Conservation (phyloP, 192 early-diverging fungal genomes). For the Podila minutissima region DNA sequence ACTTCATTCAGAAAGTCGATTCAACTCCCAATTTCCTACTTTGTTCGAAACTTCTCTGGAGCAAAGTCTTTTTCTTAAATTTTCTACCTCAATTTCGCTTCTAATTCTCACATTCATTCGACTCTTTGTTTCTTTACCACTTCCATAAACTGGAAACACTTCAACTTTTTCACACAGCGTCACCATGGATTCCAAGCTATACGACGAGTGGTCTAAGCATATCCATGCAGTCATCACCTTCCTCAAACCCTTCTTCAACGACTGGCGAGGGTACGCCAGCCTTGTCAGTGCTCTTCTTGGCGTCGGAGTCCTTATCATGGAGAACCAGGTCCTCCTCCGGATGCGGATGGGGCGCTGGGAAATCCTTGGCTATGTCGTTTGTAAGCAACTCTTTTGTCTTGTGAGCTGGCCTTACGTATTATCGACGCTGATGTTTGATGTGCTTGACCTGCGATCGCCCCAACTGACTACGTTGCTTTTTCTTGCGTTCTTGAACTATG, state of each 20-base stretch:
- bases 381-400: slow-evolving; percentile 1
- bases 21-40: too few relatives aligned
- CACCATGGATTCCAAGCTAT: slow-evolving; percentile 41
- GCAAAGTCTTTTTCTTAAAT: too few relatives aligned
- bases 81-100: neutral
- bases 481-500: neutral
- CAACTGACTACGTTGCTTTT: neutral
- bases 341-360: slow-evolving; percentile 52
- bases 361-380: slow-evolving; percentile 26
- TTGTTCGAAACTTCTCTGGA: too few relatives aligned
- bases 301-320: slow-evolving; percentile 45
- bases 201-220: slow-evolving; percentile 43
- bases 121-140: neutral
- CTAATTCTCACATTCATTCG: neutral
- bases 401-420: neutral
- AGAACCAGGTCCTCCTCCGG: slow-evolving; percentile 44
- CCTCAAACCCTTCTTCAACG: slow-evolving; percentile 45
- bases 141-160: neutral
- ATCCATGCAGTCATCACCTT: slow-evolving; percentile 47
- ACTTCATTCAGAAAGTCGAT: too few relatives aligned
- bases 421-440: neutral
- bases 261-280: slow-evolving; percentile 46
- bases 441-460: neutral
- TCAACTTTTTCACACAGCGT: too few relatives aligned
- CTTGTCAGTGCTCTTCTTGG: slow-evolving; percentile 32